phyloP scores from a whole-genome alignment of 2,329 filamentous ascomycete species.

The Fusarium burgessii region DNA sequence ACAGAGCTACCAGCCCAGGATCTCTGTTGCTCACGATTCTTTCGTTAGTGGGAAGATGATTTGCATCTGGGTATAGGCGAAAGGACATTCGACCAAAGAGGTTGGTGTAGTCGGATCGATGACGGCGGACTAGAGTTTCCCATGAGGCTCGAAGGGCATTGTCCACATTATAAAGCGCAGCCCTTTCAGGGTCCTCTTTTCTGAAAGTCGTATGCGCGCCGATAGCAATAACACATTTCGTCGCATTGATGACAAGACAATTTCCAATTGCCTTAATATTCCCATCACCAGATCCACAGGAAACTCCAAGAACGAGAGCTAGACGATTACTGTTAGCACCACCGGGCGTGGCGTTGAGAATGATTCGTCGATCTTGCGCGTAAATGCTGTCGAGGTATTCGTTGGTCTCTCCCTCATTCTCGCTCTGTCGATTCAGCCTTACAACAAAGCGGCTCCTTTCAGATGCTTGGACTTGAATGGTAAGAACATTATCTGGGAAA shows the following conservation, averaged over 20 bases:
- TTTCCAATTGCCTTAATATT: slow-evolving; percentile 32
- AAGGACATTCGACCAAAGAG: slow-evolving; percentile 35
- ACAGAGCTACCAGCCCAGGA: slow-evolving; percentile 44
- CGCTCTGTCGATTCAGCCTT: slow-evolving; percentile 40
- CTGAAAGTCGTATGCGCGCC: slow-evolving; percentile 44
- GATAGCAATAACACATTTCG: slow-evolving; percentile 32
- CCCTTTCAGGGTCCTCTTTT: slow-evolving; percentile 24
- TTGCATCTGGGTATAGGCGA: slow-evolving; percentile 38
- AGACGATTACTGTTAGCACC: slow-evolving; percentile 39
- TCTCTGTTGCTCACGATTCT: slow-evolving; percentile 36
- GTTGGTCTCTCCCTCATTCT: slow-evolving; percentile 43
- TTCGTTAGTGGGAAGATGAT: slow-evolving; percentile 39
- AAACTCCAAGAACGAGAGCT: slow-evolving; percentile 27
- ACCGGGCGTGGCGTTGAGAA: slow-evolving; percentile 38
- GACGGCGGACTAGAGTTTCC: slow-evolving; percentile 17
- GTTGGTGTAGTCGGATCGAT: slow-evolving; percentile 35
- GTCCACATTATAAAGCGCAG: slow-evolving; percentile 42
- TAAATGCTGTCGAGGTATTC: slow-evolving; percentile 44
- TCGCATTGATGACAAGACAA: slow-evolving; percentile 19
- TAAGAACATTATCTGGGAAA: slow-evolving; percentile 55
- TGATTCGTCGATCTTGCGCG: slow-evolving; percentile 26
- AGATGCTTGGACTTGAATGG: slow-evolving; percentile 33
- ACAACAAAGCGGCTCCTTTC: slow-evolving; percentile 41
- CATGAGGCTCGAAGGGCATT: slow-evolving; percentile 37
- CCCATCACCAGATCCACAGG: slow-evolving; percentile 1